Evolutionary conservation across 2,329 filamentous ascomycete species (phyloP).

Genomic region (Alternaria triticimaculans): DNA sequence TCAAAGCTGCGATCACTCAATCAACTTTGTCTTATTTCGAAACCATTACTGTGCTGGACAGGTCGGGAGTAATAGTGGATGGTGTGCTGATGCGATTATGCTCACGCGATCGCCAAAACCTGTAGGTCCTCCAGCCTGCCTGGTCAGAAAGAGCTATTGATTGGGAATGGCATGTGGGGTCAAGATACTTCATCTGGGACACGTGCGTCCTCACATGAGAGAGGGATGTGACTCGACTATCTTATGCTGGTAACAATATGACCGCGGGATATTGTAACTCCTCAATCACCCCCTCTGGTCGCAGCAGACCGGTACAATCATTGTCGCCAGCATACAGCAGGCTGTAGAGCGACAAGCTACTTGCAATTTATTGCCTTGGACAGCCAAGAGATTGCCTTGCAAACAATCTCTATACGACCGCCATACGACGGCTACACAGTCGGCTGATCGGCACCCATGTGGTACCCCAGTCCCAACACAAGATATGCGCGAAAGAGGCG

Average conservation of each 20-base stretch:
- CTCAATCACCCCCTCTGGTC: not conserved
- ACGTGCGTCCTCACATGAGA: not conserved
- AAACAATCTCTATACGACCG: not conserved
- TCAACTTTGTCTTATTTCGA: not conserved
- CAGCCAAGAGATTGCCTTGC: not conserved
- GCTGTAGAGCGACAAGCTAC: not conserved
- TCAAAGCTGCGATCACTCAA: not conserved
- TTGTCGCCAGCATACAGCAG: not conserved
- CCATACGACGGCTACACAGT: not conserved
- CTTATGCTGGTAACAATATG: not conserved
- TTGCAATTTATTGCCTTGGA: not conserved
- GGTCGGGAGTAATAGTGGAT: not conserved
- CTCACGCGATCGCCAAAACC: not conserved
- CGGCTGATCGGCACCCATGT: not conserved
- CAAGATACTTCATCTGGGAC: not conserved
- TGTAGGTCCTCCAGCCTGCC: not conserved
- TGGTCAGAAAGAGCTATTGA: not conserved
- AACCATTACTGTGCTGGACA: not conserved
- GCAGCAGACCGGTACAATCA: not conserved
- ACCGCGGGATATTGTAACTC: not conserved
- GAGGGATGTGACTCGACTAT: not conserved
- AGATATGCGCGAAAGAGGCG: not conserved
- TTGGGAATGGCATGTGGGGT: not conserved
- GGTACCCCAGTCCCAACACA: not conserved
- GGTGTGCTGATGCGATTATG: not conserved